Evolutionary conservation across 805 yeast species (phyloP), one percentile per base, ranked within the genome.

Genomic region (Huiozyma naganishii): DNA sequence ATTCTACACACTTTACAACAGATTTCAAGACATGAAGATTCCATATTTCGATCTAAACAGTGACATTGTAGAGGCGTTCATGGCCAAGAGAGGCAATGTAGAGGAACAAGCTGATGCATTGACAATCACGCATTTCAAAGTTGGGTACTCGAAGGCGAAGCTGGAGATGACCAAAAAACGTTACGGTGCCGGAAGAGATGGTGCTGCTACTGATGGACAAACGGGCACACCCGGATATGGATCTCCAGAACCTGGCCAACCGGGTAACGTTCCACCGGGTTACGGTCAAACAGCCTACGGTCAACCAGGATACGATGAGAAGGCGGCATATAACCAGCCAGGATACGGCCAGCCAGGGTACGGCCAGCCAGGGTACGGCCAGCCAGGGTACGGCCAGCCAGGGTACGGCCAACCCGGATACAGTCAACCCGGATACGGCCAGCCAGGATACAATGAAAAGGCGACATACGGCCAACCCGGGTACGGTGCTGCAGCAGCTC

Each of bases 1-100:
- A 45, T 92, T 89, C 65, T 92, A 92, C 73, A 88, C 96, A 1
- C 71, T 92, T 49, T 89, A 85, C 70, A 82, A 75, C 59, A 77
- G 84, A 55, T 85, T 90, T 86, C 95, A 90, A 67, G 95, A 86
- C 60, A 80, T 90, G 84, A 88, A 92, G 68, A 92, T 92, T 52
- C 96, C 97, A 11, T 92, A 92, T 67, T 92, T 92, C 65, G 95
- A 92, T 61, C 71, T 92, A 59, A 71, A 77, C 41, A 73, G 84
- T 38, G 97, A 88, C 61, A 84, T 92, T 49, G 72, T 83, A 43
- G 90, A 84, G 61, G 82, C 89, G 3, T 92, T 81, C 66, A 65
- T 62, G 30, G 71, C 70, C 49, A 92, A 92, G 69, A 80, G 95
- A 62, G 98, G 97, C 36, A 80, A 87, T 53, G 77, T 90, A 40